A percentile compares a stretch with the other conserved stretches of the same genome.
These are phyloP conservation scores for Apiospora hydei DNA, from an alignment of 2,329 filamentous ascomycete genomes.

Conservation along the genomic window DNA sequence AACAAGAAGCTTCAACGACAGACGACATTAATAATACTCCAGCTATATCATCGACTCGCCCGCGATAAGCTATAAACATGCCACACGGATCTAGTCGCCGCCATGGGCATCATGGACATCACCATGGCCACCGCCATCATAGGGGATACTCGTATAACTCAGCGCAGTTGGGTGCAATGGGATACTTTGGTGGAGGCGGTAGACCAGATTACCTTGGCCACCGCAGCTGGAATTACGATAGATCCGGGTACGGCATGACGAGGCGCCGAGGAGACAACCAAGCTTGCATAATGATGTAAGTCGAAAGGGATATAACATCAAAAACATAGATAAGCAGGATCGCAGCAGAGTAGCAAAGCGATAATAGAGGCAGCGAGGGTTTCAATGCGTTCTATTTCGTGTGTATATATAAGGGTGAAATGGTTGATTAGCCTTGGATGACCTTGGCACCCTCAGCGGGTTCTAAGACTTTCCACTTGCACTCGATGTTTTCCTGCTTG, in stretches of 20 bases:
- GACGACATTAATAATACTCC: background rate
- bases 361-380: background rate
- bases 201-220: background rate
- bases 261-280: background rate
- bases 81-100: background rate
- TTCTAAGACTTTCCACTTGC: conserved; percentile 87
- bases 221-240: background rate
- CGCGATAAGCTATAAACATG: background rate
- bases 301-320: background rate
- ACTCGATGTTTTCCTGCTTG: conserved; percentile 75
- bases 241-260: background rate
- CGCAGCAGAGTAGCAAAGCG: background rate
- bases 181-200: background rate
- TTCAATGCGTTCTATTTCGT: background rate
- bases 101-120: background rate
- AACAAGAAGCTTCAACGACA: background rate
- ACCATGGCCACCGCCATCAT: background rate
- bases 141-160: background rate
- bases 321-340: background rate
- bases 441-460: conserved; percentile 74
- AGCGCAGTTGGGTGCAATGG: background rate
- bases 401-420: background rate
- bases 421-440: conserved; percentile 28
- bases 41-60: background rate
- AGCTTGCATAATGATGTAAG: background rate